phyloP scores from a whole-genome alignment of 306 rosid genomes.

The Adenanthera pavonina region DNA sequence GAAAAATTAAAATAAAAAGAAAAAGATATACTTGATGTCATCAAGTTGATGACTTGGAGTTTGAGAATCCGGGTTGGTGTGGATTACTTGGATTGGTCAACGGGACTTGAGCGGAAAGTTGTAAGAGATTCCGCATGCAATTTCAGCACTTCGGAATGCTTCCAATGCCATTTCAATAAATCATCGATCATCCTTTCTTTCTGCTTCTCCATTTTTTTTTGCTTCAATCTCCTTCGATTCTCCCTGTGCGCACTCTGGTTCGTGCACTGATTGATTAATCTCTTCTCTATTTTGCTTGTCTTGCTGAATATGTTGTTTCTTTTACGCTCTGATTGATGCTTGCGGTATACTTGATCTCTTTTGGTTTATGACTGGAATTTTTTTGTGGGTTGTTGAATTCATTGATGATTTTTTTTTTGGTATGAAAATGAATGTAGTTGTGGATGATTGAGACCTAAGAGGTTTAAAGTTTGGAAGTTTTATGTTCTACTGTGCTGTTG shows the following conservation, averaged over 20 bases:
- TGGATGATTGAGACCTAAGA: neutral
- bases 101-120: neutral
- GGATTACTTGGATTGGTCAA: neutral
- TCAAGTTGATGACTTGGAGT: neutral
- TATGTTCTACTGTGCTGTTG: neutral
- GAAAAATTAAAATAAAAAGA: neutral
- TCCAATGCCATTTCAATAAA: neutral
- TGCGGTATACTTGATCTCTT: neutral
- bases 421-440: neutral
- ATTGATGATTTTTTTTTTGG: neutral
- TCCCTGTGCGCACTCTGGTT: slow-evolving; percentile 45
- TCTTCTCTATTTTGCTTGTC: neutral
- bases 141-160: neutral
- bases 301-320: neutral
- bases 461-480: slow-evolving; percentile 16
- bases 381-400: slow-evolving; percentile 25
- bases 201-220: slow-evolving; percentile 16
- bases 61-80: neutral
- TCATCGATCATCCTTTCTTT: neutral
- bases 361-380: neutral
- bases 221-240: slow-evolving; percentile 5
- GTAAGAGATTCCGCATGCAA: neutral
- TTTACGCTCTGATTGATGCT: neutral
- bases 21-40: neutral
- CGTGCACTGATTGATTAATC: slow-evolving; percentile 21